Base-by-base conservation (phyloP, 2,329 filamentous ascomycete species). In the Didymella pomorum region DNA sequence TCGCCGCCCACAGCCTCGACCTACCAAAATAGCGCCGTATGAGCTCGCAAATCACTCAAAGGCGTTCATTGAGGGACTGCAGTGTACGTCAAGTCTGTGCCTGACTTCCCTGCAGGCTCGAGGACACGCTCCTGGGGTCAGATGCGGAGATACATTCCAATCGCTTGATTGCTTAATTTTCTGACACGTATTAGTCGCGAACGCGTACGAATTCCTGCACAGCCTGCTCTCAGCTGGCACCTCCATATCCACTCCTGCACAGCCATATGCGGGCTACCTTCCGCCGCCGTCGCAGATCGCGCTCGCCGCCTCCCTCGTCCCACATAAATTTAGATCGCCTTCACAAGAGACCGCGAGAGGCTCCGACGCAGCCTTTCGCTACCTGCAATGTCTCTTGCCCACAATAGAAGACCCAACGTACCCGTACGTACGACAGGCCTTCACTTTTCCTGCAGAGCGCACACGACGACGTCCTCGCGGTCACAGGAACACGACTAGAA, bases 251-350 rank as follows among this genome's bases (percentile, higher is more conserved):
- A 70, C 67, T 1, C 68, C 74, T 2, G 71, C 73, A 1, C 68
- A 71, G 51, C 67, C 67, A 3, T 71, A 75, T 29, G 80, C 86
- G 0, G 84, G 85, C 11, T 85, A 84, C 57, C 78, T 92, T 18
- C 91, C 94, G 1, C 86, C 90, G 2, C 83, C 89, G 0, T 85
- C 86, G 56, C 88, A 94, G 64, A 81, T 98, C 23, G 88, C 91
- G 8, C 81, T 97, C 9, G 84, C 93, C n/a, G 87, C 84, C 42
- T 95, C 92, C 1, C 81, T 97, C n/a, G 78, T 89, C n/a, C 85
- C 95, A 14, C 92, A 90, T 63, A 97, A 93, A 1, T 95, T 89
- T 3, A 87, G 91, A 48, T 84, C 89, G 3, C 82, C 84, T 26
- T 85, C 86, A 9, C 70, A 79, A 12, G 87, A 90, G 20, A 84